A percentile compares a stretch with the other conserved stretches of the same genome.
Conservation (phyloP, 164 flowering plant genomes). For the Tinospora cordifolia region DNA sequence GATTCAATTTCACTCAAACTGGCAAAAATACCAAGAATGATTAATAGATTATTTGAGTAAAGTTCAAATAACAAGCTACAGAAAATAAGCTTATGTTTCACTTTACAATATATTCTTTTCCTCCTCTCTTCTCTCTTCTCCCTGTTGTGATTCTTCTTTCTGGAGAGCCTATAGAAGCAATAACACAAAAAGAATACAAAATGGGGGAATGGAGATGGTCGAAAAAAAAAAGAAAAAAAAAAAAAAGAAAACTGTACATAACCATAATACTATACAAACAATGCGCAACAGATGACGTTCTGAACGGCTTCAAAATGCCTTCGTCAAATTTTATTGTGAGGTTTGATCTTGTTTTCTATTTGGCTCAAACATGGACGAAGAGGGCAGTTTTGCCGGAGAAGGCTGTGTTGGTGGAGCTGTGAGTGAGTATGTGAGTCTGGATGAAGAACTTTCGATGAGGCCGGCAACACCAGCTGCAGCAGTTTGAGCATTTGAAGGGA, state of each 20-base stretch:
- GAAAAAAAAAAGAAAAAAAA: too few relatives aligned
- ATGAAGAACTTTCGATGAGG: conserved; percentile 81
- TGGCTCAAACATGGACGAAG: conserved; percentile 20
- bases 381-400: conserved; percentile 30
- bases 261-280: not conserved
- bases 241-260: conserved; percentile 5
- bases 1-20: too few relatives aligned
- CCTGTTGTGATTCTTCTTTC: not conserved
- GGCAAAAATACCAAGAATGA: too few relatives aligned
- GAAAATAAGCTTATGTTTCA: not conserved
- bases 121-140: not conserved
- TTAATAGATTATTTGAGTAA: not conserved
- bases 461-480: conserved; percentile 99
- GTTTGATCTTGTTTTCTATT: conserved; percentile 35
- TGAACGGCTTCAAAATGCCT: not conserved
- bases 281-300: not conserved
- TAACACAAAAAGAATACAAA: not conserved
- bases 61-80: not conserved
- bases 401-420: conserved; percentile 67
- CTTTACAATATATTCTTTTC: not conserved
- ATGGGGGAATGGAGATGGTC: not conserved
- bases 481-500: conserved; percentile 93
- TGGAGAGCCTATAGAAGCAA: not conserved
- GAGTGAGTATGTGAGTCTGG: conserved; percentile 67
- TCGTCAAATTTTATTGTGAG: conserved; percentile 7